Evolutionary conservation across 2,329 filamentous ascomycete species (phyloP), one percentile per base, ranked within the genome.

Genomic region (Lasiodiplodia citricola): DNA sequence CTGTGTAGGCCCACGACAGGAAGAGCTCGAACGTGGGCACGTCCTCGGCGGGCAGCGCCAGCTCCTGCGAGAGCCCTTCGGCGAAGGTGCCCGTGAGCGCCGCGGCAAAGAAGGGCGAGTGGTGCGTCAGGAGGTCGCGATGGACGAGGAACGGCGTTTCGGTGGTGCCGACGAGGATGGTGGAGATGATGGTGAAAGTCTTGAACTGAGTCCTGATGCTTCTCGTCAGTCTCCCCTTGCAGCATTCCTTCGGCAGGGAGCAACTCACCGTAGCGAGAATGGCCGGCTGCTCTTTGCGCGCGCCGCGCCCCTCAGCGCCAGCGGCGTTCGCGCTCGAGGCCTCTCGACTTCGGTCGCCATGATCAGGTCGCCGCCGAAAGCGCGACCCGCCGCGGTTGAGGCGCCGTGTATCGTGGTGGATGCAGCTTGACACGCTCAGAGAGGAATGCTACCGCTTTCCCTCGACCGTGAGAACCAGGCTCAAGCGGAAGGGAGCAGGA

Each of bases 41-140:
- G 69, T 77, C 76, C 63, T 85, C 77, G 68, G 83, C 82, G 41
- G 82, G 80, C 16, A 86, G 78, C 7, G 73, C 75, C 69, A 86
- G 79, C 11, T 74, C 75, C 65, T 83, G 80, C 25, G 79, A 75
- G 25, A 76, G 71, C 28, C 81, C 80, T 77, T 86, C 84, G 55
- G 80, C 75, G 72, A 86, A 86, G 11, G 78, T 74, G 63, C 82
- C 80, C 37, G 80, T 82, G 57, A 86, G 80, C 3, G 84, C 83
- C 52, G 83, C 84, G 63, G 82, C 80, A 76, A 87, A 86, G 77
- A 85, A 86, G 25, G 83, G 81, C 2, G 82, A 84, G 72, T 82
- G 77, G 8, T 74, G 70, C 2, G 81, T 82, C n/a, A 86, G 77
- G 38, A 86, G 79, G 47, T 83, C 80, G 55, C 81, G 83, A 75